Evolutionary conservation across 306 rosid genomes (phyloP), one percentile per base, ranked within the genome.

Genomic region (Herpetospermum pedunculosum): DNA sequence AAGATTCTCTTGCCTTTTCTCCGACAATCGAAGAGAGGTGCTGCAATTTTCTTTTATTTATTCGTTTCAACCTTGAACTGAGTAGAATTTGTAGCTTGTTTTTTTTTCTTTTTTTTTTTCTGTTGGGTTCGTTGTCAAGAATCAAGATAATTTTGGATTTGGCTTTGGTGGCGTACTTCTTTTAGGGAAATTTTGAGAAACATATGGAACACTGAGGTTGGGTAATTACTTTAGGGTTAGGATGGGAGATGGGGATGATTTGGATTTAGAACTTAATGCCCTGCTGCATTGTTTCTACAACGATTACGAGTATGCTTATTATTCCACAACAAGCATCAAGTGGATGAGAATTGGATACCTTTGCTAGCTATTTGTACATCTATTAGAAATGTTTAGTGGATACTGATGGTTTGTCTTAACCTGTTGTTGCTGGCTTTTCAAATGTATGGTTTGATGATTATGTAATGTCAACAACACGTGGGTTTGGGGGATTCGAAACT

Each of bases 1-100:
- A 75, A 83, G 88, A 79, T 79, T 91, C 81, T 75, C 73, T 23
- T 91, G 99, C 84, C 87, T 91, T 21, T 94, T 94, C 89, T 84
- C 97, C 1, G 86, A 82, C 44, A 85, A 83, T 74, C 85, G 82
- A 44, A 88, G 75, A 79, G 73, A 94, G 97, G 99, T 93, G 28
- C 18, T 44, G 2, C 0, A 34, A 1, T 55, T 58, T 14, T 5
- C 64, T 44, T 7, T 10, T 64, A 11, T 35, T 35, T 35, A 3
- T 26, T 47, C 34, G 3, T 59, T 63, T 16, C 19, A 2, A 18
- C 43, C 26, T n/a, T 63, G 1, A 19, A 11, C 30, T 21, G n/a
- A 19, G 12, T 52, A 43, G 1, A 34, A 25, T 25, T 8, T 60
- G 28, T 5, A 26, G 34, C 30, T 41, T 41, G 0, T 18, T 70